Conservation (phyloP, 805 yeast genomes). For the Metschnikowia amazonensis region DNA sequence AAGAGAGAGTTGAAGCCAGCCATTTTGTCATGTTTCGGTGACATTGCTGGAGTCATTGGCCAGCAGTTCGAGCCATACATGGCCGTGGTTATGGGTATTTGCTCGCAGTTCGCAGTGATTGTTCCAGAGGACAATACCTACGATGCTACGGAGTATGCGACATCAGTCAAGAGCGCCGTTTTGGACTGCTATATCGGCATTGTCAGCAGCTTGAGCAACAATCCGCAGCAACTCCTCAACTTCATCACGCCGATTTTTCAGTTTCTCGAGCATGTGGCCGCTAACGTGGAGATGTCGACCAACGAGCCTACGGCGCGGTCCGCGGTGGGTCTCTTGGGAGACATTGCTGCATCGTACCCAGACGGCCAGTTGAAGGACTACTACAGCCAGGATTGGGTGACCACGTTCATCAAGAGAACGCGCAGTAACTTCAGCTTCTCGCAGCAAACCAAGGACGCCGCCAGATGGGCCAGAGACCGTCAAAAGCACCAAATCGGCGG, state of each 20-base stretch:
- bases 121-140: slow-evolving; percentile 63
- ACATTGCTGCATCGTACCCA: slow-evolving; percentile 81
- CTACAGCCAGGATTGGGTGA: slow-evolving; percentile 74
- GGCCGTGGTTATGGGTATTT: slow-evolving; percentile 73
- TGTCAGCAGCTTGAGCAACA: slow-evolving; percentile 78
- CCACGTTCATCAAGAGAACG: slow-evolving; percentile 69
- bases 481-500: slow-evolving; percentile 43
- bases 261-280: slow-evolving; percentile 57
- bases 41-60: slow-evolving; percentile 87
- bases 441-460: slow-evolving; percentile 78
- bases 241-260: slow-evolving; percentile 68
- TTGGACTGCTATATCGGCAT: slow-evolving; percentile 94
- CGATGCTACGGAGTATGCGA: slow-evolving; percentile 75
- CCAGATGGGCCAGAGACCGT: slow-evolving; percentile 95
- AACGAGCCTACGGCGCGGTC: slow-evolving; percentile 75
- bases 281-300: slow-evolving; percentile 55
- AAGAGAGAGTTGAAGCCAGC: slow-evolving; percentile 83
- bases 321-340: slow-evolving; percentile 89
- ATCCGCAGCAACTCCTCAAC: slow-evolving; percentile 61
- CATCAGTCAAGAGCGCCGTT: slow-evolving; percentile 77
- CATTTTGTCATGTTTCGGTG: slow-evolving; percentile 91
- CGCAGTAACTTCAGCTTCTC: slow-evolving; percentile 60
- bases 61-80: slow-evolving; percentile 70
- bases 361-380: slow-evolving; percentile 67
- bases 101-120: slow-evolving; percentile 59